These are phyloP conservation scores for Corinectria fuckeliana DNA, from an alignment of 2,329 filamentous ascomycete species.

Conservation along the genomic window DNA sequence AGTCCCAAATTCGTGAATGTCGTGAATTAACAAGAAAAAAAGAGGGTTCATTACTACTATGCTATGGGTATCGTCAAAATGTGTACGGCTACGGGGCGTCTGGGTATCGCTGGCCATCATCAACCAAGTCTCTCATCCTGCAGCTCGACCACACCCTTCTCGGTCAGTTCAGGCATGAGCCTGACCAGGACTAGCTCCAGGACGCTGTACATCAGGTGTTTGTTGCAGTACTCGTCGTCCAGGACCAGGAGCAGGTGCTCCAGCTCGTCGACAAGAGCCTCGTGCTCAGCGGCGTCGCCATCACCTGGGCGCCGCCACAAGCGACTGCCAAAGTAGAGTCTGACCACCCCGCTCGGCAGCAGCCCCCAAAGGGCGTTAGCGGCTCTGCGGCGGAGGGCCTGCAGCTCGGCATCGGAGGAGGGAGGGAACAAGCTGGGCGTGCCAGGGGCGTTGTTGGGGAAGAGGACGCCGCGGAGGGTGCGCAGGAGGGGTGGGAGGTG, in stretches of 20 bases:
- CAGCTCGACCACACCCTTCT: constrained; percentile 73
- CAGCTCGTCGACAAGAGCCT: constrained; percentile 62
- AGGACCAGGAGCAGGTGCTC: constrained; percentile 76
- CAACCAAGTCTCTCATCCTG: constrained; percentile 72
- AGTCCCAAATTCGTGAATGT: not conserved
- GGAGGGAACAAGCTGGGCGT: constrained; percentile 67
- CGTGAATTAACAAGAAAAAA: constrained; percentile 2
- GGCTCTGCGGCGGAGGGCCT: constrained; percentile 69
- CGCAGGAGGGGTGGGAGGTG: constrained; percentile 72
- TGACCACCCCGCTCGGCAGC: constrained; percentile 54
- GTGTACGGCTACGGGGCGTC: not conserved
- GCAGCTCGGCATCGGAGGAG: constrained; percentile 63
- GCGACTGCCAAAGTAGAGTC: constrained; percentile 57
- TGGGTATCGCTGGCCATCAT: not conserved
- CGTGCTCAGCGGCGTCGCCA: constrained; percentile 36
- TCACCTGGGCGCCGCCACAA: constrained; percentile 36
- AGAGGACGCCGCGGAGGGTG: constrained; percentile 77
- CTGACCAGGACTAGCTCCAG: constrained; percentile 83
- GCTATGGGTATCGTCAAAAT: constrained; percentile 30
- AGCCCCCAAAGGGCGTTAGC: constrained; percentile 63
- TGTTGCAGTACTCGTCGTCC: constrained; percentile 87
- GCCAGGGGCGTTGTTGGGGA: constrained; percentile 82
- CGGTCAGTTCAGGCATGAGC: constrained; percentile 82
- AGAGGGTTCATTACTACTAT: constrained; percentile 15
- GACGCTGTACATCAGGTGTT: constrained; percentile 83